Conservation (phyloP, 257 asterid species). For the Capsicum pubescens region DNA sequence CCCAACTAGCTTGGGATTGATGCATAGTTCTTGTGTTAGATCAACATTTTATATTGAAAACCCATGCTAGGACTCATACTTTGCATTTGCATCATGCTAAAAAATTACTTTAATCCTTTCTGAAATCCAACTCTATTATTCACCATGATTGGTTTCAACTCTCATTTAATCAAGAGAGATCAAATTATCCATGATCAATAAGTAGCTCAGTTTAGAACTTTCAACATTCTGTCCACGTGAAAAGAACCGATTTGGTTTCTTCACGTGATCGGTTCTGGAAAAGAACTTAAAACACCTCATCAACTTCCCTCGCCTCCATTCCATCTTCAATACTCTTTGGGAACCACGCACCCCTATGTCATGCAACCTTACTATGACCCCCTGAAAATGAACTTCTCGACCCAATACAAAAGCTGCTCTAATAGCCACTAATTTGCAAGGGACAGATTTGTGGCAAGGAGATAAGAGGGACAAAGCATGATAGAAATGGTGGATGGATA, state of each 20-base stretch:
- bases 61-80: not conserved
- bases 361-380: not conserved
- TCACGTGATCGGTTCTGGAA: not conserved
- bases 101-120: constrained; percentile 7
- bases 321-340: not conserved
- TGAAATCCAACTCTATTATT: not conserved
- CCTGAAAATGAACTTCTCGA: not conserved
- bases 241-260: not conserved
- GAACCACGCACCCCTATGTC: not conserved
- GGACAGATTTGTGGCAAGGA: constrained; percentile 10
- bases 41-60: not conserved
- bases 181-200: constrained; percentile 2
- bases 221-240: not conserved
- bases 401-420: not conserved
- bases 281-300: constrained; percentile 12
- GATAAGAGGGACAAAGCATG: not conserved
- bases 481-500: not conserved
- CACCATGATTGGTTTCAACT: constrained; percentile 20
- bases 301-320: not conserved
- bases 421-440: not conserved
- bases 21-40: not conserved
- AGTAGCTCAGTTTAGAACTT: not conserved
- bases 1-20: not conserved
- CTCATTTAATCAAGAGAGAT: constrained; percentile 1
- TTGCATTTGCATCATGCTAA: not conserved